phyloP scores from a whole-genome alignment of 768 basidiomycete species.

The Hemileccinum impolitum region DNA sequence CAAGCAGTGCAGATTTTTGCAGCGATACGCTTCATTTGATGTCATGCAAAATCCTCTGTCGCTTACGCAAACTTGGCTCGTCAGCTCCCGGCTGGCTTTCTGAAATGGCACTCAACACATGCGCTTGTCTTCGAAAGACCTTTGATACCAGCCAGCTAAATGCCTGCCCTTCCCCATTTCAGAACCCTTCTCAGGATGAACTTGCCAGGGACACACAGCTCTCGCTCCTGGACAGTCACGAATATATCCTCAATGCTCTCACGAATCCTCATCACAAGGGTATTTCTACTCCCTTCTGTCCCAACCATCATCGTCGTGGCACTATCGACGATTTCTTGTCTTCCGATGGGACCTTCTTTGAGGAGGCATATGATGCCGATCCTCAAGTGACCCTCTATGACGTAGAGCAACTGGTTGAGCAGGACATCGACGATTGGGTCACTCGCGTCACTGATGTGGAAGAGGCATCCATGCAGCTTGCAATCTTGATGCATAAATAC shows the following conservation, averaged over 20 bases:
- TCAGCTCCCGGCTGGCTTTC: conserved; percentile 30
- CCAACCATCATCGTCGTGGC: background rate
- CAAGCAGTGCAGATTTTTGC: conserved; percentile 6
- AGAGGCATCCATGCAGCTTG: conserved; percentile 7
- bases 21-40: conserved; percentile 26
- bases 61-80: conserved; percentile 11
- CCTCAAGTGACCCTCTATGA: conserved; percentile 26
- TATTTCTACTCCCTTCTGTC: background rate
- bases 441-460: conserved; percentile 1
- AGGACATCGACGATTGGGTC: conserved; percentile 32
- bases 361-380: background rate
- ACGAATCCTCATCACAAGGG: background rate
- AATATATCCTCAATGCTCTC: conserved; percentile 26
- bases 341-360: background rate
- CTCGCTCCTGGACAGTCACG: conserved; percentile 27
- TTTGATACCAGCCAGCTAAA: conserved; percentile 9
- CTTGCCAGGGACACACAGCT: conserved; percentile 31
- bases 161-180: conserved; percentile 16
- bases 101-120: conserved; percentile 36
- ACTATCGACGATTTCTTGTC: conserved; percentile 11
- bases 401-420: conserved; percentile 31
- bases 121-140: conserved; percentile 6
- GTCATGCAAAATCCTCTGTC: conserved; percentile 17
- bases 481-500: conserved; percentile 23
- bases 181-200: conserved; percentile 26